Percentiles rank a stretch among this genome's conserved stretches.
These are phyloP conservation scores for Leptoxyphium fumago DNA, from an alignment of 2,329 filamentous ascomycete genomes.

Conservation along the genomic window DNA sequence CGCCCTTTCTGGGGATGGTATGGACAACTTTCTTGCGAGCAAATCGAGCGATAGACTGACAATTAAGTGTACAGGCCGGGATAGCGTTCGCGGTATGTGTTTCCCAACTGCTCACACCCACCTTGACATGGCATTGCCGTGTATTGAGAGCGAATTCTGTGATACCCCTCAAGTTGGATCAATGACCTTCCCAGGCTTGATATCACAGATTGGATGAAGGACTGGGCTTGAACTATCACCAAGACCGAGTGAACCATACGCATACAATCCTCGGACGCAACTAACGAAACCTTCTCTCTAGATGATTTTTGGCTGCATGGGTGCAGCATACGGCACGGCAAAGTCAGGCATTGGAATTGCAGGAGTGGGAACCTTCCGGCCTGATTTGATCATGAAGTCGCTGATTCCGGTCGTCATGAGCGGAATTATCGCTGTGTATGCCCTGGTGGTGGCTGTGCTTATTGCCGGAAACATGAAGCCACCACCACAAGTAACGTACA, in stretches of 20 bases:
- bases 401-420: slow-evolving; percentile 92
- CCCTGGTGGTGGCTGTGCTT: slow-evolving; percentile 88
- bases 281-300: slow-evolving; percentile 9
- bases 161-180: no score
- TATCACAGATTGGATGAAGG: not conserved
- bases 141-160: no score
- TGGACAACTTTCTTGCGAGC: slow-evolving; percentile 18
- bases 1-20: slow-evolving; percentile 81
- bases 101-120: not conserved
- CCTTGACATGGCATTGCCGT: no score
- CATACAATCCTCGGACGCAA: not conserved
- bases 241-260: not conserved
- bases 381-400: slow-evolving; percentile 86
- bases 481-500: slow-evolving; percentile 54
- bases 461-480: slow-evolving; percentile 82
- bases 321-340: slow-evolving; percentile 75
- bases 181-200: no score
- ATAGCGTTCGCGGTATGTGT: slow-evolving; percentile 51
- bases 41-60: slow-evolving; percentile 12
- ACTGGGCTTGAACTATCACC: not conserved
- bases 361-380: slow-evolving; percentile 69
- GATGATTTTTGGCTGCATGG: slow-evolving; percentile 68
- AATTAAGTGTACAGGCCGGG: slow-evolving; percentile 44
- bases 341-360: slow-evolving; percentile 82
- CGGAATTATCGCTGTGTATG: slow-evolving; percentile 96